Conservation (phyloP, 2,329 filamentous ascomycete species). For the Fusarium sp. region DNA sequence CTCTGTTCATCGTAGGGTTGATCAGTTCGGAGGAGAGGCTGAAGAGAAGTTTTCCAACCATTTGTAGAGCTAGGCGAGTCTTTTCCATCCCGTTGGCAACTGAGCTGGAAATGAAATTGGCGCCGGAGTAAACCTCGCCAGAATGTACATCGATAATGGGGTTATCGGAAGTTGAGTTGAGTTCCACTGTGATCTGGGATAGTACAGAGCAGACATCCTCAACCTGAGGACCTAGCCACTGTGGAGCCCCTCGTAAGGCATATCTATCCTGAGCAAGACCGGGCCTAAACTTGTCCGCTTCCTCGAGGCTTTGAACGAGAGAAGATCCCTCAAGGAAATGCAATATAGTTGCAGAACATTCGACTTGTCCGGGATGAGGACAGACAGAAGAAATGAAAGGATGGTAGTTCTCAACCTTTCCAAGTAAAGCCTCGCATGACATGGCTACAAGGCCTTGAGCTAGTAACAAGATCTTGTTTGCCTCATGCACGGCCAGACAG, state of each 20-base stretch:
- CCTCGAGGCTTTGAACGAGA: rapidly evolving
- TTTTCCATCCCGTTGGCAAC: not conserved
- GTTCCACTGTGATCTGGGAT: not conserved
- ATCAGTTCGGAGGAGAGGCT: not conserved
- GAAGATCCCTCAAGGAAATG: not conserved
- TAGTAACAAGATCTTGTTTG: not conserved
- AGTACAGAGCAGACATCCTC: not conserved
- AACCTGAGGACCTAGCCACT: not conserved
- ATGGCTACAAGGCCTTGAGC: not conserved
- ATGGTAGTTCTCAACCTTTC: not conserved
- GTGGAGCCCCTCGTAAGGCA: rapidly evolving
- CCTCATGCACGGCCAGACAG: not conserved
- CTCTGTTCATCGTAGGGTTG: not conserved
- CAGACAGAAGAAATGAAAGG: not conserved
- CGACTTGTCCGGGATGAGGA: not conserved
- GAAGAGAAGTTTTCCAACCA: not conserved
- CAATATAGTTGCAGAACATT: not conserved
- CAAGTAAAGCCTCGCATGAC: not conserved
- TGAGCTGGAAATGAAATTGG: not conserved
- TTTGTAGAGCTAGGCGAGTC: rapidly evolving
- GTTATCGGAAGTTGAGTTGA: not conserved
- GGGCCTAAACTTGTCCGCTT: rapidly evolving
- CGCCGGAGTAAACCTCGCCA: rapidly evolving
- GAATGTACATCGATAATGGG: not conserved
- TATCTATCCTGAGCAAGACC: not conserved